Evolutionary conservation across 2,329 filamentous ascomycete species (phyloP), one percentile per base, ranked within the genome.

Genomic region (Rhynchosporium secalis): DNA sequence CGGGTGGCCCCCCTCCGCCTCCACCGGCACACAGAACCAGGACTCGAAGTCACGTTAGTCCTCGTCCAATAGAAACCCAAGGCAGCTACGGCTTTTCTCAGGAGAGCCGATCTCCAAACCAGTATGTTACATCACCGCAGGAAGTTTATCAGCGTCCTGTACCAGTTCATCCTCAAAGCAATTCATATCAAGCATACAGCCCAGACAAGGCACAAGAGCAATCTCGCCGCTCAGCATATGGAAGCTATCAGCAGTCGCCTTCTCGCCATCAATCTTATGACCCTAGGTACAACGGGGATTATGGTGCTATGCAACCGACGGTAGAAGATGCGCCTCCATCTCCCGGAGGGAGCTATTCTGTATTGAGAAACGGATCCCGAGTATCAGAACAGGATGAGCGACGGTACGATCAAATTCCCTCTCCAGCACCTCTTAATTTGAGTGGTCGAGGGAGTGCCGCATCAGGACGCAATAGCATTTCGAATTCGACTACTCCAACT

Each of bases 231-330:
- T 66, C 69, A 3, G 61, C 45, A 28, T 66, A 69, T 54, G 66
- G 63, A 26, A 40, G 64, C 31, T 62, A 73, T 56, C 65, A 73
- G 62, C 66, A 75, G 61, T 64, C 72, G 31, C 68, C 65, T 65
- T 54, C 74, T 71, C 59, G 71, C 48, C 69, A 76, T 68, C 66
- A 75, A 61, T 68, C 71, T n/a, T 74, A 71, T 54, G 71, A 74
- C 57, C 67, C 71, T n/a, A 66, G 67, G 46, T 76, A 76, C 58
- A 74, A 75, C 59, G 67, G 71, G 15, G 72, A 76, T 60, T 76
- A 78, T 65, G 75, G 75, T 10, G 74, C 76, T 6, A 79, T 80
- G 78, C 78, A 80, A 62, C 77, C 78, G 8, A 77, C 77, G 0
- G 78, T 80, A 52, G 78, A 80, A 65, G 78, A 80, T 69, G 78